phyloP scores from a whole-genome alignment of 169 alveolate genomes.

The Plasmodium coatneyi region DNA sequence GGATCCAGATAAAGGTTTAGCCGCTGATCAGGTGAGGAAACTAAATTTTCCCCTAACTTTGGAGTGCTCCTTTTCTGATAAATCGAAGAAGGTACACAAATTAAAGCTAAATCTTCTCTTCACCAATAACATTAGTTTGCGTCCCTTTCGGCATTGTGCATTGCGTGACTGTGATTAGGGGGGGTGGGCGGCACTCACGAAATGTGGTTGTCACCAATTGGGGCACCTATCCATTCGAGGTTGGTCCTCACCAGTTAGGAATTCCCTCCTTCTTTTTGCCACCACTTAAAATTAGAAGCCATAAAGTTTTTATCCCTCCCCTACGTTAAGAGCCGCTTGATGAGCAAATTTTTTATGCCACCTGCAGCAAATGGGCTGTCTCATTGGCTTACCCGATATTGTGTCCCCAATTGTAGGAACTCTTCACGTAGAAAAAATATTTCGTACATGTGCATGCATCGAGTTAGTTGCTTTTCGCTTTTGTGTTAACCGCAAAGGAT shows the following conservation, averaged over 20 bases:
- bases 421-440: background rate
- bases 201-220: background rate
- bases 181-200: background rate
- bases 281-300: background rate
- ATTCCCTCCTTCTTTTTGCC: background rate
- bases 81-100: slow-evolving; percentile 45
- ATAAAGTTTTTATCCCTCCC: background rate
- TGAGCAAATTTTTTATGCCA: background rate
- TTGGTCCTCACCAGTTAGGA: background rate
- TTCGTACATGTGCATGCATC: background rate
- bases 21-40: slow-evolving; percentile 2
- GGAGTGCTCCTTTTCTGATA: slow-evolving; percentile 69
- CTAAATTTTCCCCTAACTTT: slow-evolving; percentile 54
- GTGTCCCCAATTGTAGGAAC: background rate
- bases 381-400: background rate
- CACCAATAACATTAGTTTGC: slow-evolving; percentile 38
- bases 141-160: slow-evolving; percentile 26
- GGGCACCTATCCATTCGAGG: background rate
- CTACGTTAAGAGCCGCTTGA: background rate
- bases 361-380: background rate
- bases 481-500: background rate
- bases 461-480: background rate
- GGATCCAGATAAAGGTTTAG: background rate
- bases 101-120: slow-evolving; percentile 38
- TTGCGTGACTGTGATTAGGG: slow-evolving; percentile 20